Conservation (phyloP, 2,329 filamentous ascomycete species). For the Fusarium denticulatum region DNA sequence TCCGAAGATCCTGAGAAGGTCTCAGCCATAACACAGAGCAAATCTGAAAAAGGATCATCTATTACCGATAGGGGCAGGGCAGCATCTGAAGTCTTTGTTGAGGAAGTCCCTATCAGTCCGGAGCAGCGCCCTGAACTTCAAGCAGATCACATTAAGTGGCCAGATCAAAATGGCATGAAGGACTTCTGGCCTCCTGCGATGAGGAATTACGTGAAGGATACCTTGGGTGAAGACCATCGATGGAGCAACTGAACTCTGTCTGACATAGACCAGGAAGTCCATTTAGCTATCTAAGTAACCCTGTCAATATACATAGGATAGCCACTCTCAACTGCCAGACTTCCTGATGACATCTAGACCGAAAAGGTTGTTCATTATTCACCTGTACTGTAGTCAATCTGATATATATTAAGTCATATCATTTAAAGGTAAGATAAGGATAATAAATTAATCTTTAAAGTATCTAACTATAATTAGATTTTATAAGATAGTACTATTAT, state of each 20-base stretch:
- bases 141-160: not conserved
- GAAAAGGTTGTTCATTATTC: not conserved
- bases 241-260: not conserved
- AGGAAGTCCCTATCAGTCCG: not conserved
- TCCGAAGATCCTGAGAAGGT: not conserved
- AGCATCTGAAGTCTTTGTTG: not conserved
- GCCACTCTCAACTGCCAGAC: not conserved
- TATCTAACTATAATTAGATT: too few relatives aligned
- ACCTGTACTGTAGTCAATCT: not conserved
- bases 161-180: not conserved
- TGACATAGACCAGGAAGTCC: not conserved
- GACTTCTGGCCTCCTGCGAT: not conserved
- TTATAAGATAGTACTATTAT: too few relatives aligned
- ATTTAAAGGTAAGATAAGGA: not conserved
- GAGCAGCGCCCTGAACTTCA: not conserved
- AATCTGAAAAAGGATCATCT: not conserved
- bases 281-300: not conserved
- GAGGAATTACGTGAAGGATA: not conserved
- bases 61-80: not conserved
- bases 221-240: not conserved
- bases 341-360: not conserved
- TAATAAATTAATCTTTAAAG: not conserved
- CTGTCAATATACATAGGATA: not conserved
- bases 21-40: not conserved
- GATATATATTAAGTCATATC: not conserved